Base-by-base conservation (phyloP, 148 eudicot species). In the Salicornia ramosissima region DNA sequence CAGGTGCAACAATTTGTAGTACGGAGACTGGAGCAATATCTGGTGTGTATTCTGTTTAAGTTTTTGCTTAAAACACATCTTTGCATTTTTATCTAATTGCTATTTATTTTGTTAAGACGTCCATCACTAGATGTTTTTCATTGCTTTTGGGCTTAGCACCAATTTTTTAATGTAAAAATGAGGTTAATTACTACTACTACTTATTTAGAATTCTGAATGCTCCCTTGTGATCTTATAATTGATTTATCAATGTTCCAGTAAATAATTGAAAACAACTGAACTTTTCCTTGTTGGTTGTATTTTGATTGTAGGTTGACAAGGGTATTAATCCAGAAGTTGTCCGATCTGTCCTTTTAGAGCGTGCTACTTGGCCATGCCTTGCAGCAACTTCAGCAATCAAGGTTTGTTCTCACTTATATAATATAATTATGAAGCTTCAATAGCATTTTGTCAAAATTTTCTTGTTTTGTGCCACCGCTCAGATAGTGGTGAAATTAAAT, bases 1-100 rank as follows among this genome's bases (percentile, higher is more conserved):
- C 82, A 94, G 99, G 99, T 80, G 52, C 88, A 86, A 82, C 99
- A 94, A 69, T 94, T 94, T 81, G 93, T 94, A 49, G 91, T 87
- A 15, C 81, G 97, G 73, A 87, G 99, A 74, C 84, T 94, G 69
- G 99, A 94, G 80, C 99, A 94, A 74, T 89, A 87, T 80, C 80
- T 94, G 88, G 99, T 94, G 71, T 31, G 91, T 83, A 29, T 53
- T 3, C 13, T 10, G 3, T 73, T 25, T 53, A 25, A 56, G 12
- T 63, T 61, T 65, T 15, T 30, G 50, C 28, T 10, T 18, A 21
- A 24, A 2, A 10, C 14, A 19, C 18, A 18, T 19, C 72, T 66
- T 24, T 65, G 15, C 29, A 16, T 1, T n/a, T 47, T 12, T 57
- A n/a, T 70, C 24, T 59, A 62, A 15, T 13, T 49, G 14, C 19